These are phyloP conservation scores for Pichia rugopelliculosa DNA, from an alignment of 805 yeast species.

Conservation along the genomic window DNA sequence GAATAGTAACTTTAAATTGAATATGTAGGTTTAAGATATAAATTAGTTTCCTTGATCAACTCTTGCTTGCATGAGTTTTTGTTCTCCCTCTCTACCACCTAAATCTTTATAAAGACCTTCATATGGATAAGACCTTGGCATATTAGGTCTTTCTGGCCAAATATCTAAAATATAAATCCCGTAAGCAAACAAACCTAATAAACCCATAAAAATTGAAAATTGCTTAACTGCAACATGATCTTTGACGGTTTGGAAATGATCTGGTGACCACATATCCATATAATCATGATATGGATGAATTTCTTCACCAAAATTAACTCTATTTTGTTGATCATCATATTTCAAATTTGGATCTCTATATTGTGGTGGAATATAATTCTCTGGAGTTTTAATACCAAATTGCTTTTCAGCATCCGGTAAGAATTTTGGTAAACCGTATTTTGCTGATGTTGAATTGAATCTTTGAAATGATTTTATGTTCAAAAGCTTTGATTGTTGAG, in stretches of 20 bases:
- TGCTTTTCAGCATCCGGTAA: slow-evolving; percentile 24
- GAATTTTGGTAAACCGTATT: slow-evolving; percentile 23
- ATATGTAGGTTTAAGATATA: too few species aligned
- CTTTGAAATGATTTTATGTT: slow-evolving; percentile 8
- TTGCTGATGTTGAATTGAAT: slow-evolving; percentile 13
- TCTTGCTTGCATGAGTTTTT: slow-evolving; percentile 37
- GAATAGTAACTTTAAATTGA: neutral
- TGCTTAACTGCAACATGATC: slow-evolving; percentile 56
- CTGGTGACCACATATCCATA: slow-evolving; percentile 84
- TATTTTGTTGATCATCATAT: slow-evolving; percentile 74
- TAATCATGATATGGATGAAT: slow-evolving; percentile 64
- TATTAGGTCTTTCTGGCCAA: slow-evolving; percentile 63
- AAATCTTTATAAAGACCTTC: slow-evolving; percentile 69
- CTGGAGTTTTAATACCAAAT: slow-evolving; percentile 51
- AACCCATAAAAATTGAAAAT: slow-evolving; percentile 51
- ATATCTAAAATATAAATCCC: slow-evolving; percentile 44
- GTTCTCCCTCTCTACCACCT: slow-evolving; percentile 52
- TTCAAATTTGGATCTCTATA: slow-evolving; percentile 61
- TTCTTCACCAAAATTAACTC: slow-evolving; percentile 72
- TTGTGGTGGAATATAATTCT: slow-evolving; percentile 47
- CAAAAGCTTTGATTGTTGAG: slow-evolving; percentile 1
- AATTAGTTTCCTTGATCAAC: slow-evolving; percentile 28
- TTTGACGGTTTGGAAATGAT: slow-evolving; percentile 52
- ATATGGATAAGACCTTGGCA: slow-evolving; percentile 67
- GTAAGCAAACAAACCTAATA: slow-evolving; percentile 33